Base-by-base conservation (phyloP, 1,284 basidiomycete species). In the Malassezia obtusa region DNA sequence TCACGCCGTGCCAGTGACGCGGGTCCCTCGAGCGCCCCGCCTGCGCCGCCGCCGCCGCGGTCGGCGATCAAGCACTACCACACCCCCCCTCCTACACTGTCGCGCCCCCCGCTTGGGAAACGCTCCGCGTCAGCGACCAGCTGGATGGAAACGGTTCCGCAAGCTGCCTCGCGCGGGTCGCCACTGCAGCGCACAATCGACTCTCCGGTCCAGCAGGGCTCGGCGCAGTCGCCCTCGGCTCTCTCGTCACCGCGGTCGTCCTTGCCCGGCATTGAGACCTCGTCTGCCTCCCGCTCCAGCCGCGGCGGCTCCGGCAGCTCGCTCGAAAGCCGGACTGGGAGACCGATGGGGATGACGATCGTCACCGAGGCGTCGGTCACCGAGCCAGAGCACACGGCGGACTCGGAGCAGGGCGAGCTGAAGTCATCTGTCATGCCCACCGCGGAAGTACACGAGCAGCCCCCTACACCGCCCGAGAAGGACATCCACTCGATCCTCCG, bases 111-210 rank as follows among this genome's bases (percentile, higher is more conserved):
- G 24, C 24, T 47, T 6, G 32, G 22, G 17, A 22, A 31, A 25
- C 49, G 49, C 19, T 50, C 49, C 7, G 38, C 39, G 10, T 50
- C 49, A 0, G 49, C 37, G 15, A 47, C 45, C 3, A 36, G 33
- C 25, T 21, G 19, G 22, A 17, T 25, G 24, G 39, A 41, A 25
- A 25, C 24, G 24, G 8, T 25, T 7, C 37, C 24, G 24, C n/a
- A n/a, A n/a, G n/a, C n/a, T n/a, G 9, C 40, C 25, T 28, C 24
- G 22, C 40, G 11, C 9, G 9, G 25, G 6, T 9, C 26, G 25
- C 14, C 28, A 4, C 19, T 43, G 7, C 40, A 21, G 19, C 11
- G 12, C 38, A 22, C 26, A 14, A 21, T 5, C 1, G 14, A 14
- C 26, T 40, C 38, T 11, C 38, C 38, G 26, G 22, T 1, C 26